These are phyloP conservation scores for Xylaria palmicola DNA, from an alignment of 495 filamentous ascomycete genomes.

Conservation along the genomic window DNA sequence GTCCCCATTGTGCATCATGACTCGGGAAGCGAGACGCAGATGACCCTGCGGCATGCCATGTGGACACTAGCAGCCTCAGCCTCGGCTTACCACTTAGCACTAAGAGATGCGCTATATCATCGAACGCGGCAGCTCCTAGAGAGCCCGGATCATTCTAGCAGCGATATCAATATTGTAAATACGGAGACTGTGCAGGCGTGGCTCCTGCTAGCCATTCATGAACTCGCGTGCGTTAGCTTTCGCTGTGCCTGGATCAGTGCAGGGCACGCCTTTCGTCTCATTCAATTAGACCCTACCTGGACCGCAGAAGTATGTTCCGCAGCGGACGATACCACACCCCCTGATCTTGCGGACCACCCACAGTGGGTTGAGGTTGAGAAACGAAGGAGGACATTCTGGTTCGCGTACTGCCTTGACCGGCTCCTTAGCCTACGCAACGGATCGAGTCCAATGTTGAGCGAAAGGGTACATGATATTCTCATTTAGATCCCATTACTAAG, in stretches of 20 bases:
- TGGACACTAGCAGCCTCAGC: conserved; percentile 33
- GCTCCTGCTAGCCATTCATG: conserved; percentile 41
- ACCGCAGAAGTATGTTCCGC: not conserved
- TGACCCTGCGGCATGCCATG: conserved; percentile 34
- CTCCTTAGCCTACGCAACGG: conserved; percentile 20
- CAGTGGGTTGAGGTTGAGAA: conserved; percentile 39
- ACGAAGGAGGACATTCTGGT: conserved; percentile 45
- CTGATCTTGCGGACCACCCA: not conserved
- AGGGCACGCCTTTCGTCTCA: conserved; percentile 42
- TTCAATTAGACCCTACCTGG: conserved; percentile 30
- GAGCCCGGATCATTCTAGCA: not conserved
- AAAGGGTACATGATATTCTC: conserved; percentile 16
- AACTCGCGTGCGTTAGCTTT: conserved; percentile 35
- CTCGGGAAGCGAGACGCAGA: conserved; percentile 16
- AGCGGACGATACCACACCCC: not conserved
- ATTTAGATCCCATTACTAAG: not conserved
- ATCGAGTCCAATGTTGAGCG: conserved; percentile 35
- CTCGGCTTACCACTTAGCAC: conserved; percentile 23
- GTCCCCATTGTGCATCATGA: conserved; percentile 33
- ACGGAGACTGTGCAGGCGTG: conserved; percentile 39
- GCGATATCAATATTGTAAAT: conserved; percentile 1
- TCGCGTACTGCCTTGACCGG: conserved; percentile 44
- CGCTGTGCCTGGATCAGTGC: conserved; percentile 42
- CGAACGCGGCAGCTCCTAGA: conserved; percentile 17
- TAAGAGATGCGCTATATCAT: conserved; percentile 27